Evolutionary conservation across 495 filamentous ascomycete genomes (phyloP).

Genomic region (Lindgomyces ingoldianus): DNA sequence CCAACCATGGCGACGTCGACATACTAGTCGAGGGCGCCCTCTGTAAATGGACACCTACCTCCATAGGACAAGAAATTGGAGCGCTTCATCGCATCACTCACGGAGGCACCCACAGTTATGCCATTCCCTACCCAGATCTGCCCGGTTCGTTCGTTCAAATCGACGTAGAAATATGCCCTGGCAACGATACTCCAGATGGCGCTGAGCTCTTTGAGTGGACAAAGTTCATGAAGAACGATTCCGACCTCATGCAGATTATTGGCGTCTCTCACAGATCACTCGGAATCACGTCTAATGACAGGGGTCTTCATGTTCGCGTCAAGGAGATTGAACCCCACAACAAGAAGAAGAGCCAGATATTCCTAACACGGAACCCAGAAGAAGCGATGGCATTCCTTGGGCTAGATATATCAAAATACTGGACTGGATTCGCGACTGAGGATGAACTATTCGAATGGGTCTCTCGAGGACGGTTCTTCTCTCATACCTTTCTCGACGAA

Average conservation of each 20-base stretch:
- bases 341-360: constrained; percentile 56
- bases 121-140: constrained; percentile 24
- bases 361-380: constrained; percentile 57
- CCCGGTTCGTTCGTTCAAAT: constrained; percentile 58
- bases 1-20: constrained; percentile 45
- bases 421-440: constrained; percentile 49
- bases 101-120: constrained; percentile 21
- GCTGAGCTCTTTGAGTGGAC: constrained; percentile 55
- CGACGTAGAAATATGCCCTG: constrained; percentile 58
- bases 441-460: constrained; percentile 61
- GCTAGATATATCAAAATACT: constrained; percentile 47
- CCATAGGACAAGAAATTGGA: background rate
- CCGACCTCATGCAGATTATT: constrained; percentile 67
- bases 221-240: constrained; percentile 62
- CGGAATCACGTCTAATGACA: constrained; percentile 63
- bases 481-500: constrained; percentile 24
- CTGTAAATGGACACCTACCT: background rate
- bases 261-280: constrained; percentile 60
- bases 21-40: constrained; percentile 39
- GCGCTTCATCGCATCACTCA: constrained; percentile 14
- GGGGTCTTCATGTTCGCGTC: constrained; percentile 61
- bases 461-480: constrained; percentile 56
- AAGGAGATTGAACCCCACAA: constrained; percentile 61
- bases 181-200: constrained; percentile 28
- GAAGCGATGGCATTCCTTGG: constrained; percentile 61